Evolutionary conservation across 805 yeast species (phyloP), one percentile per base, ranked within the genome.

Genomic region (Monosporozyma yasuniensis): DNA sequence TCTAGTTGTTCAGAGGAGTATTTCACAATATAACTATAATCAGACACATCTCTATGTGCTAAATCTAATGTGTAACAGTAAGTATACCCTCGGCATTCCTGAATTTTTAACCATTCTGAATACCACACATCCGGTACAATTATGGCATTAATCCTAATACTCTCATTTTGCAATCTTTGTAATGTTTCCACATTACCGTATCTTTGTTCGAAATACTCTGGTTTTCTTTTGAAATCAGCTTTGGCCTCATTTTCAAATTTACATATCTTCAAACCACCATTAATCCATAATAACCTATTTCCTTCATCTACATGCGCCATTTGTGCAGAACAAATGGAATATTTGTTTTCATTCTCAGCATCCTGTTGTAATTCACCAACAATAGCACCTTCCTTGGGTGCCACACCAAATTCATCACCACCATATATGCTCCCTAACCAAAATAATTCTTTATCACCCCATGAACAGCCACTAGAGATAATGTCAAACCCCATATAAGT

Each of bases 391-490:
- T 61, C 66, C 12, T 58, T 49, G 11, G 66, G 57, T 53, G 71
- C 65, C 35, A 72, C 67, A 12, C 66, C 65, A 53, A 70, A 72
- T 28, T 64, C 62, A 47, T 66, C 61, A 14, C 73, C 73, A 10
- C 66, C 54, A 43, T 72, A 67, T 4, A 76, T 56, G 61, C 79
- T 77, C 1, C 86, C 86, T 30, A 85, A 60, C 91, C 91, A 84
- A 59, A 83, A 81, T 54, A 84, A 69, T 60, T 85, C 93, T 56
- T 85, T 85, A 54, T 85, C 91, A 38, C 91, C 93, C 73, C 84
- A 84, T 11, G 83, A 65, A 52, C 69, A 66, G 44, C 62, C 52
- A 28, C 52, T 56, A 32, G 59, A 44, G 32, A 58, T 62, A 2
- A 54, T 60, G 38, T 62, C 60, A 21, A 66, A 53, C 53, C 35